Percentiles rank a stretch among this genome's conserved stretches.
Evolutionary conservation across 768 basidiomycete genomes (phyloP).

Genomic region (Lactarius tabidus): DNA sequence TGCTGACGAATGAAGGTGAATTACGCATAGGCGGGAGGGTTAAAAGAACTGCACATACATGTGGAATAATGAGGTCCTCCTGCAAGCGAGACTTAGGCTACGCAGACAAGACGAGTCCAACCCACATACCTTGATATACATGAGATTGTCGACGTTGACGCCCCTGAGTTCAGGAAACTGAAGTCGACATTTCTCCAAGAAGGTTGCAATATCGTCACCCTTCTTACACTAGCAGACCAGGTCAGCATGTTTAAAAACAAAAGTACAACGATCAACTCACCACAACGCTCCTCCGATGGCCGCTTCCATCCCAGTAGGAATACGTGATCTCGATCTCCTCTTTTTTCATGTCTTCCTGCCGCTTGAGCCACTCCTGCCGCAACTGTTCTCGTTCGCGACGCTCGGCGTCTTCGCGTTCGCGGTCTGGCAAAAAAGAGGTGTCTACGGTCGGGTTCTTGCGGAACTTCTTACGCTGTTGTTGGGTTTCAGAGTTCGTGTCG

Average conservation of each 20-base stretch:
- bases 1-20: slow-evolving; percentile 50
- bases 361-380: slow-evolving; percentile 81
- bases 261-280: slow-evolving; percentile 46
- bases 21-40: not conserved
- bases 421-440: slow-evolving; percentile 96
- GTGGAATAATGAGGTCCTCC: slow-evolving; percentile 98
- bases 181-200: slow-evolving; percentile 88
- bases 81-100: slow-evolving; percentile 33
- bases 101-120: not conserved
- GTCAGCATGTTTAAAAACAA: slow-evolving; percentile 21
- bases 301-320: slow-evolving; percentile 98
- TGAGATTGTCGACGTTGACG: slow-evolving; percentile 90
- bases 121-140: slow-evolving; percentile 87
- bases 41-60: slow-evolving; percentile 48
- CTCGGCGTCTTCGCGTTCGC: slow-evolving; percentile 94
- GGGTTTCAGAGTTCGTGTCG: slow-evolving; percentile 39
- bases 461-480: slow-evolving; percentile 69
- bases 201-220: slow-evolving; percentile 81
- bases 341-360: slow-evolving; percentile 61
- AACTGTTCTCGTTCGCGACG: slow-evolving; percentile 84
- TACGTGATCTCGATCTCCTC: slow-evolving; percentile 89
- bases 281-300: slow-evolving; percentile 86
- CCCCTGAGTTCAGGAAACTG: slow-evolving; percentile 92
- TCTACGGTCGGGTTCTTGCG: slow-evolving; percentile 96
- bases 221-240: slow-evolving; percentile 81